Conservation (phyloP, 2,329 filamentous ascomycete species). For the Zalaria obscura region DNA sequence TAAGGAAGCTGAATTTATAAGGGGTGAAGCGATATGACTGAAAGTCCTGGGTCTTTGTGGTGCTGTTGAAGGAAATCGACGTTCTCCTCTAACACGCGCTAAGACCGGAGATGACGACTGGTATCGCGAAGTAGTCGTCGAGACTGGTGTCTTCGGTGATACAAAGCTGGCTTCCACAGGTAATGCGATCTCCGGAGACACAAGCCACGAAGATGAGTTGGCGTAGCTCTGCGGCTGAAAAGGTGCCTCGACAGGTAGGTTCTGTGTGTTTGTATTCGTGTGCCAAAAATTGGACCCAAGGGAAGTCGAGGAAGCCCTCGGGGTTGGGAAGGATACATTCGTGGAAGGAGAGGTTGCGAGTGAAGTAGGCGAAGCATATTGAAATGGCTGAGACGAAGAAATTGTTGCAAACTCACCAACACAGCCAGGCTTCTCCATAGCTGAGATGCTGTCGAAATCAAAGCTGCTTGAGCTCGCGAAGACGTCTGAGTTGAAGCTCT, state of each 20-base stretch:
- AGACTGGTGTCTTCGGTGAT: conserved; percentile 14
- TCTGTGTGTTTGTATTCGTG: no score
- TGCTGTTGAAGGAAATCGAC: conserved; percentile 3
- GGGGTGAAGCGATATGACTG: background rate
- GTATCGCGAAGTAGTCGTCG: conserved; percentile 6
- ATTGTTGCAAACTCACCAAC: conserved; percentile 32
- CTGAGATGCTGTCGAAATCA: conserved; percentile 34
- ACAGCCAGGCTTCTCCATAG: conserved; percentile 30
- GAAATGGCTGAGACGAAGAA: conserved; percentile 20
- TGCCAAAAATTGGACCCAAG: no score
- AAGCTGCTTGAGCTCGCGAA: conserved; percentile 40
- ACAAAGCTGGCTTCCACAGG: conserved; percentile 4
- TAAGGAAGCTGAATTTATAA: no score
- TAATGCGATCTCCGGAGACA: no score
- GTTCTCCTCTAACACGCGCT: conserved; percentile 10
- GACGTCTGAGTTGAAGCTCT: conserved; percentile 36
- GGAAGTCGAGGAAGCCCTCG: conserved; percentile 2
- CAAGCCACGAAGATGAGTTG: no score
- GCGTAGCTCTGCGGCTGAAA: no score
- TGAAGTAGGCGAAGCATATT: conserved; percentile 10
- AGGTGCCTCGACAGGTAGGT: no score
- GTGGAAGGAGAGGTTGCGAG: conserved; percentile 5
- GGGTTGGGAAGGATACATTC: no score
- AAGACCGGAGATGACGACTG: conserved; percentile 9
- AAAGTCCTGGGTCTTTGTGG: conserved; percentile 6